Percentiles rank a stretch among this genome's conserved stretches.
These are phyloP conservation scores for Scutellospora calospora DNA, from an alignment of 371 early-diverging fungal genomes.

Conservation along the genomic window DNA sequence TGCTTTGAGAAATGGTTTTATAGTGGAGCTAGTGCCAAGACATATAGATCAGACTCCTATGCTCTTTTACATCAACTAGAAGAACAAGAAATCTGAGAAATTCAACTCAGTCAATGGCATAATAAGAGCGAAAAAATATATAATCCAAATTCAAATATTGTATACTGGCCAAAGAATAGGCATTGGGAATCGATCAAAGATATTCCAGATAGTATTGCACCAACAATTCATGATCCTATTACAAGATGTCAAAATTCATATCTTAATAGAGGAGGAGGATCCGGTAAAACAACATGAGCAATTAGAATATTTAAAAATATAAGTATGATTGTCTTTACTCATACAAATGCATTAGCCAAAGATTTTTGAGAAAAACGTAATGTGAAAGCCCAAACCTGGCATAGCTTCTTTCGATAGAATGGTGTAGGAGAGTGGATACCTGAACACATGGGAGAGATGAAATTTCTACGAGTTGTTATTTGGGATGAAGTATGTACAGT, in stretches of 20 bases:
- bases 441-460: conserved; percentile 32
- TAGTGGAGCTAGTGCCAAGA: not conserved
- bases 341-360: conserved; percentile 30
- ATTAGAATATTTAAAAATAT: conserved; percentile 4
- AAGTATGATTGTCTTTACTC: conserved; percentile 18
- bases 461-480: conserved; percentile 31
- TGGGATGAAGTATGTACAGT: conserved; percentile 40
- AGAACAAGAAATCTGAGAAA: not conserved
- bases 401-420: conserved; percentile 26
- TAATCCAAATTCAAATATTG: not conserved
- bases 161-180: conserved; percentile 19
- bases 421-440: conserved; percentile 37
- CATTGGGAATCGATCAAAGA: conserved; percentile 19
- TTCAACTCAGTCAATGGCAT: not conserved
- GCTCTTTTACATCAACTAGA: not conserved
- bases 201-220: conserved; percentile 11
- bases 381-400: too few species aligned
- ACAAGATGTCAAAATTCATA: conserved; percentile 15
- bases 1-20: not conserved
- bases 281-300: conserved; percentile 31
- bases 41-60: not conserved
- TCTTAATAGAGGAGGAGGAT: conserved; percentile 22
- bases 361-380: not conserved
- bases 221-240: conserved; percentile 29
- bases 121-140: conserved; percentile 1